Base-by-base conservation (phyloP, 2,329 filamentous ascomycete genomes). In the Aspergillus piperis region DNA sequence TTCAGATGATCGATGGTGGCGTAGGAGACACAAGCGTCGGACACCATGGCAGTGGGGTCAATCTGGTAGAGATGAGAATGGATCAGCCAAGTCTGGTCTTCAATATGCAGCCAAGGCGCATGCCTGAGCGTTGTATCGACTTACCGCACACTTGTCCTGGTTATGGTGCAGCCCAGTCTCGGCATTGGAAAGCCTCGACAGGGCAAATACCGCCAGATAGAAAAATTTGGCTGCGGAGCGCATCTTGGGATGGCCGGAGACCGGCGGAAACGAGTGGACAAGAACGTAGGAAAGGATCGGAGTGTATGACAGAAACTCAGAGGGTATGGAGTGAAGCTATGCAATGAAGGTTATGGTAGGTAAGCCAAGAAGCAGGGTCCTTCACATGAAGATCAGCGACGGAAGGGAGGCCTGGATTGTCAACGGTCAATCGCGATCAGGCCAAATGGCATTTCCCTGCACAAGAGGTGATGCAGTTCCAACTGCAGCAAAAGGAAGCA, bases 21-120 rank as follows among this genome's bases (percentile, higher is more conserved):
- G 78, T 96, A 99, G 58, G 94, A 96, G 63, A 91, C 92, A 80
- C 95, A 98, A 52, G 95, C 92, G 76, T 99, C 95, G 47, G 90
- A 91, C 39, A 99, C 92, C 71, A 95, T 96, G 62, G 92, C 86
- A 67, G 89, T 88, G 17, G 93, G 91, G 44, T 95, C 92, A 69
- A 96, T 90, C 92, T 96, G 82, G 47, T 49, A 10, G 39, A 5
- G 32, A 30, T 1, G 15, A 48, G 13, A 38, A 7, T 30, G 41
- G 32, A 47, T 51, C 21, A 57, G 17, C 25, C n/a, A 47, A 68
- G 48, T 66, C 50, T 44, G 23, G 38, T 54, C 11, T 30, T 13
- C 27, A 19, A 8, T 6, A n/a, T 13, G 30, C 21, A 2, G 47
- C 6, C 3, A 23, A 19, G 8, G 57, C 19, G 44, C 38, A 55